These are phyloP conservation scores for Aspergillus sp. DNA, from an alignment of 2,329 filamentous ascomycete species.

Conservation along the genomic window DNA sequence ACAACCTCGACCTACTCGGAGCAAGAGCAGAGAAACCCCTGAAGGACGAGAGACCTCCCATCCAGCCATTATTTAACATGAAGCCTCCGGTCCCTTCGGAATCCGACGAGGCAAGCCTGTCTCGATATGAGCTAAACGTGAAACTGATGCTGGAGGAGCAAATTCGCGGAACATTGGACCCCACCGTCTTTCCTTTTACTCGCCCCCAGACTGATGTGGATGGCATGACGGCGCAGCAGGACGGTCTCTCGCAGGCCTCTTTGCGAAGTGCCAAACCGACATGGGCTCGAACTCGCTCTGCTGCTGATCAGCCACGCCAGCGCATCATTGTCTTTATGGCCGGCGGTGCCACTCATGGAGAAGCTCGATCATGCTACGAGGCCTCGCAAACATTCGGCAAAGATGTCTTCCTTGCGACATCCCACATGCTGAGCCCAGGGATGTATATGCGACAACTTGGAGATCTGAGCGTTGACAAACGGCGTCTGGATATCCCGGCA, in stretches of 20 bases:
- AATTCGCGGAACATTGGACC: conserved; percentile 63
- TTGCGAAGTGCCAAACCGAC: conserved; percentile 88
- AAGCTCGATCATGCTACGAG: conserved; percentile 85
- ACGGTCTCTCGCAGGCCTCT: conserved; percentile 60
- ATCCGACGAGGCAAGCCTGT: conserved; percentile 77
- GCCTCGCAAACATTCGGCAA: conserved; percentile 65
- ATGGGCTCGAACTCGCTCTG: conserved; percentile 80
- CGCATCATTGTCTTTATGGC: conserved; percentile 92
- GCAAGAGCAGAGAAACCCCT: conserved; percentile 66
- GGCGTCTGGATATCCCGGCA: conserved; percentile 72
- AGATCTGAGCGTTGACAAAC: conserved; percentile 71
- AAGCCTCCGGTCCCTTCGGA: conserved; percentile 53
- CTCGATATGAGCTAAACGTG: conserved; percentile 75
- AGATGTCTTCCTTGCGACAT: conserved; percentile 84
- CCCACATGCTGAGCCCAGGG: conserved; percentile 85
- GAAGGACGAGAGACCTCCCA: conserved; percentile 68
- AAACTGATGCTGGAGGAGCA: conserved; percentile 78
- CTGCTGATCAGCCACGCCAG: conserved; percentile 75
- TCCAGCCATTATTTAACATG: conserved; percentile 65
- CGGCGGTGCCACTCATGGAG: conserved; percentile 89
- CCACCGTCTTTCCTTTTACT: conserved; percentile 64
- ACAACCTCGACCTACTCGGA: conserved; percentile 75
- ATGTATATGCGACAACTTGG: conserved; percentile 78
- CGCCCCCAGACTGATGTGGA: conserved; percentile 58
- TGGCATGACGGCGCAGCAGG: conserved; percentile 39